Base-by-base conservation (phyloP, 1,284 basidiomycete species). In the Flammula alnicola region DNA sequence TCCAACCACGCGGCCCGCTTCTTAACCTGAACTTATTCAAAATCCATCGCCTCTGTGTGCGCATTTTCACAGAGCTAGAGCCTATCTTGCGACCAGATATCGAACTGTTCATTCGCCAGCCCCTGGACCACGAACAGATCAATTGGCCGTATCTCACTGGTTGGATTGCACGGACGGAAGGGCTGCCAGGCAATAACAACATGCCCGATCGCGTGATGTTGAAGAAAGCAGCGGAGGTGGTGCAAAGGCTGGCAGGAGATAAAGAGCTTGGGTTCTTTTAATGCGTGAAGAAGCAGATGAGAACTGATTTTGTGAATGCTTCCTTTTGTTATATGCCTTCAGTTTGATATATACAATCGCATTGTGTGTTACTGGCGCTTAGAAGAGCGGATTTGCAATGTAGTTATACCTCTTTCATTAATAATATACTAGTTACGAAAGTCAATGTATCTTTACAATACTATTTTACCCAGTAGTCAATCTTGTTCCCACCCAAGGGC, bases 91-190 rank as follows among this genome's bases (percentile, higher is more conserved):
- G 19, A 3, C 43, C 19, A 8, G 32, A 33, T 8, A 16, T 44
- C 10, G 43, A 44, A 29, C 30, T n/a, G 5, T n/a, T 20, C 10
- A 11, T 35, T 12, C 20, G 30, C 20, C 9, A 10, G 4, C 43
- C 43, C 9, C 22, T 35, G 22, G 16, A 44, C n/a, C 43, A 33
- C 32, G 35, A 9, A 12, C n/a, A n/a, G n/a, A n/a, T n/a, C n/a
- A n/a, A n/a, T n/a, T n/a, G 43, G 32, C 32, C 43, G 2, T 44
- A 35, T 26, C 16, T 44, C 20, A 35, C 32, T 22, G 43, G 43
- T 7, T 26, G 19, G 41, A 43, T 36, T 10, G 43, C 43, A 7
- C 19, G 30, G 14, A 33, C 43, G 8, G 43, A 44, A n/a, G 20
- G 6, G 22, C 4, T 2, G 7, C 39, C 5, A 5, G 3, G 19